Evolutionary conservation across 2,329 filamentous ascomycete genomes (phyloP).

Genomic region (Colletotrichum sublineola): DNA sequence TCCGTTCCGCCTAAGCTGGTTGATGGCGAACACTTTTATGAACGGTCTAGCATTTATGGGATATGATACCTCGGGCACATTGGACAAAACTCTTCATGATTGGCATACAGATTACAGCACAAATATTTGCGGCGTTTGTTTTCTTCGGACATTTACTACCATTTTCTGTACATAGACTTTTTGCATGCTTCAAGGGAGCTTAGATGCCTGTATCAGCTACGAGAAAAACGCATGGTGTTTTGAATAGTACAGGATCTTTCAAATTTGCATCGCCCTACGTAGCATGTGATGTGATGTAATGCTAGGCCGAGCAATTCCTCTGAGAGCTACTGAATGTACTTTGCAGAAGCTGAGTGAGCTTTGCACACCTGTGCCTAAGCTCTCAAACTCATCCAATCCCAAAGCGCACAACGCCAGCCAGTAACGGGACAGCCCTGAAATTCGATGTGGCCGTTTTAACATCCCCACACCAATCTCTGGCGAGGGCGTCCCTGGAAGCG

Average conservation of each 20-base stretch:
- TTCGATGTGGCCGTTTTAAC: constrained; percentile 19
- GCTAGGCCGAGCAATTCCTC: background rate
- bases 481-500: background rate
- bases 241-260: background rate
- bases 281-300: background rate
- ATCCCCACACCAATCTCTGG: background rate
- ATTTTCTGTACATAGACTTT: constrained; percentile 33
- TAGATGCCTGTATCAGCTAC: background rate
- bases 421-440: background rate
- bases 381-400: background rate
- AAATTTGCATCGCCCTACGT: no score
- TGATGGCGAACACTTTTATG: constrained; percentile 30
- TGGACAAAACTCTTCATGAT: constrained; percentile 15
- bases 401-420: constrained; percentile 3
- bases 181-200: no score
- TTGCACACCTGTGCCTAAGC: constrained; percentile 4
- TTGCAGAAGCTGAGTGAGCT: background rate
- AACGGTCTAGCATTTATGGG: constrained; percentile 37
- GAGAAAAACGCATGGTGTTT: background rate
- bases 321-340: background rate
- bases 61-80: constrained; percentile 36
- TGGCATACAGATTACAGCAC: constrained; percentile 15
- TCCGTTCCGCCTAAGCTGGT: constrained; percentile 42
- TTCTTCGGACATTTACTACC: constrained; percentile 31
- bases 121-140: constrained; percentile 27